A percentile compares a stretch with the other conserved stretches of the same genome.
phyloP scores from a whole-genome alignment of 2,329 filamentous ascomycete genomes.

The Aspergillus japonicus region DNA sequence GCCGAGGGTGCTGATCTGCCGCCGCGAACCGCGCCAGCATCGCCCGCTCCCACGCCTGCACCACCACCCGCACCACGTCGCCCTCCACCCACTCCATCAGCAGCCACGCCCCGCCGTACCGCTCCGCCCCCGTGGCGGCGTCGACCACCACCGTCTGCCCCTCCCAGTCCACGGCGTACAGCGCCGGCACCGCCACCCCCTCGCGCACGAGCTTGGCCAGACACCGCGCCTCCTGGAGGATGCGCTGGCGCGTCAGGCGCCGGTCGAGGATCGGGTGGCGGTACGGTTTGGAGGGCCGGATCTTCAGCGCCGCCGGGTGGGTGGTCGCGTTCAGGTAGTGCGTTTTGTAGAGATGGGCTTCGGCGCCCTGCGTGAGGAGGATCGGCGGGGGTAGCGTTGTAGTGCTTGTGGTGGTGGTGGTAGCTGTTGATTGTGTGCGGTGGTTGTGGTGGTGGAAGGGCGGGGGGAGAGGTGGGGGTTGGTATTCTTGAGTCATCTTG shows the following conservation, averaged over 20 bases:
- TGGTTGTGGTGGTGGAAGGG: constrained; percentile 56
- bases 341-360: constrained; percentile 89
- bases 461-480: constrained; percentile 52
- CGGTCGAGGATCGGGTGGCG: constrained; percentile 85
- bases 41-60: constrained; percentile 67
- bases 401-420: background rate
- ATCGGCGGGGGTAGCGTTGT: constrained; percentile 57
- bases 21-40: constrained; percentile 26
- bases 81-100: constrained; percentile 84
- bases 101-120: constrained; percentile 72
- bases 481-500: background rate
- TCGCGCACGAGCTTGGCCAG: constrained; percentile 75
- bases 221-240: constrained; percentile 85
- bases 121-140: constrained; percentile 25
- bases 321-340: constrained; percentile 67
- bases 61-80: constrained; percentile 63
- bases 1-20: too few relatives aligned
- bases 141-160: constrained; percentile 49
- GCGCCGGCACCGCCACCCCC: constrained; percentile 76
- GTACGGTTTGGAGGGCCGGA: constrained; percentile 88
- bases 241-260: constrained; percentile 79
- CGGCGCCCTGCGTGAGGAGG: constrained; percentile 89
- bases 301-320: constrained; percentile 77
- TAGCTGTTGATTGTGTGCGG: too few relatives aligned
- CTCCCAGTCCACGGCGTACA: constrained; percentile 68